Percentiles rank a stretch among this genome's conserved stretches.
These are phyloP conservation scores for Dinochytrium kinnereticum DNA, from an alignment of 371 early-diverging fungal species.

Conservation along the genomic window DNA sequence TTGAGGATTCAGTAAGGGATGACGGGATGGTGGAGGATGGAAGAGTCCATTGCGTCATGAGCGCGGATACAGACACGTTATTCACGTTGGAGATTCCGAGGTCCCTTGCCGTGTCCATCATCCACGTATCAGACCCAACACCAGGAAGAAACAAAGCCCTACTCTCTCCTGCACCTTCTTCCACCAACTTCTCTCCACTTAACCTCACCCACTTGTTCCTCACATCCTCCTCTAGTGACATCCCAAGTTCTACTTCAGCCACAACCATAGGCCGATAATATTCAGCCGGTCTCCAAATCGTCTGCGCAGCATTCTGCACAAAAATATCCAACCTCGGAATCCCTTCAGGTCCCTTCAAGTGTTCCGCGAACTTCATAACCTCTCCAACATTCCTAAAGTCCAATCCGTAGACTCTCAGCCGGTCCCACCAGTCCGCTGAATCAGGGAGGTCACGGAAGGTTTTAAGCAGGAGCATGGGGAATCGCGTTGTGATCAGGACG, in stretches of 20 bases:
- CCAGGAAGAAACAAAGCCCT: conserved; percentile 3
- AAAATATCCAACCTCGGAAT: conserved; percentile 19
- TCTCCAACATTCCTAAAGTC: conserved; percentile 28
- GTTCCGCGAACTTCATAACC: conserved; percentile 11
- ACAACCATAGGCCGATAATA: conserved; percentile 32
- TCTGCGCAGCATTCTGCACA: conserved; percentile 38
- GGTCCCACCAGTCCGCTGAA: conserved; percentile 27
- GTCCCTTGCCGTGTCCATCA: background rate
- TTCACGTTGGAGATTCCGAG: background rate
- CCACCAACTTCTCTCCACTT: background rate
- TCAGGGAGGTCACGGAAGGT: conserved; percentile 1
- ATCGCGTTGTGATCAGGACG: conserved; percentile 35
- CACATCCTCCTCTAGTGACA: background rate
- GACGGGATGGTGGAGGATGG: background rate
- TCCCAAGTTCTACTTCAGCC: conserved; percentile 23
- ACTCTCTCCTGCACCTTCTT: background rate
- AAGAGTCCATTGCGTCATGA: conserved; percentile 3
- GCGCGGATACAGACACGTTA: conserved; percentile 10
- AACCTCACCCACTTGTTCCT: conserved; percentile 5
- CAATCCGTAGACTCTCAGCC: conserved; percentile 26
- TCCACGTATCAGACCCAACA: background rate
- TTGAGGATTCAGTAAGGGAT: too few relatives aligned
- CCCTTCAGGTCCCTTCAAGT: conserved; percentile 2
- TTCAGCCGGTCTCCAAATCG: conserved; percentile 27
- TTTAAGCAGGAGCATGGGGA: conserved; percentile 29